These are phyloP conservation scores for Globisporangium rhizosaccharum DNA, from an alignment of 352 stramenopile species.

Conservation along the genomic window DNA sequence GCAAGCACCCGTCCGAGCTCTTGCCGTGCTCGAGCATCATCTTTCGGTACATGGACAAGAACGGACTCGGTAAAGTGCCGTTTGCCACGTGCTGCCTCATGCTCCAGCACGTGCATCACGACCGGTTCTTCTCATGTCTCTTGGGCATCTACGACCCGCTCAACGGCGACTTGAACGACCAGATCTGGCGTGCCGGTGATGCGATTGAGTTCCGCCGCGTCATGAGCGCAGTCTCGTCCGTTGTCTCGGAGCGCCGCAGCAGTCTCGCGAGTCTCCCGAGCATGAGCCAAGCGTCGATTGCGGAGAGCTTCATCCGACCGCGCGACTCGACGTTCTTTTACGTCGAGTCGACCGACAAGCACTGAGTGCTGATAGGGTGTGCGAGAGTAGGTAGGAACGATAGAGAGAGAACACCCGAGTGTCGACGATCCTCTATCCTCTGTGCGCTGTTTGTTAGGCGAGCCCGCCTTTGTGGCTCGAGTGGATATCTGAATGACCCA, in stretches of 20 bases:
- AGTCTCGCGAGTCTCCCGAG: constrained; percentile 32
- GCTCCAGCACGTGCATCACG: constrained; percentile 85
- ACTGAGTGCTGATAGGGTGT: neutral
- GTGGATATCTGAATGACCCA: no score
- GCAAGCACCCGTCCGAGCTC: constrained; percentile 75
- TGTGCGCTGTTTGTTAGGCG: no score
- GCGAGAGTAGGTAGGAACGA: neutral
- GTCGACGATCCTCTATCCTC: no score
- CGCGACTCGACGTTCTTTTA: constrained; percentile 83
- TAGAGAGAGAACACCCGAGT: no score
- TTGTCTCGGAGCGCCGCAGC: constrained; percentile 45
- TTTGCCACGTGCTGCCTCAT: constrained; percentile 85
- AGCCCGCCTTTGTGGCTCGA: no score
- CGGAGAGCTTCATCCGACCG: constrained; percentile 29
- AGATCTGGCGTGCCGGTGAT: constrained; percentile 60
- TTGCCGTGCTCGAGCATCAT: constrained; percentile 76
- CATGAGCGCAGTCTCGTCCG: constrained; percentile 68
- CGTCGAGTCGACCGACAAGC: constrained; percentile 16
- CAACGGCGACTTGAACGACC: constrained; percentile 68
- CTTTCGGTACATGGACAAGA: constrained; percentile 89
- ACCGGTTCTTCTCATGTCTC: constrained; percentile 84
- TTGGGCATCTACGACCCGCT: constrained; percentile 78
- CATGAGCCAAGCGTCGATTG: constrained; percentile 22
- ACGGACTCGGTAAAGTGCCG: constrained; percentile 64
- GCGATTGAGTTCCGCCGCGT: constrained; percentile 62